Base-by-base conservation (phyloP, 352 stramenopile species). In the Phytophthora rubi region DNA sequence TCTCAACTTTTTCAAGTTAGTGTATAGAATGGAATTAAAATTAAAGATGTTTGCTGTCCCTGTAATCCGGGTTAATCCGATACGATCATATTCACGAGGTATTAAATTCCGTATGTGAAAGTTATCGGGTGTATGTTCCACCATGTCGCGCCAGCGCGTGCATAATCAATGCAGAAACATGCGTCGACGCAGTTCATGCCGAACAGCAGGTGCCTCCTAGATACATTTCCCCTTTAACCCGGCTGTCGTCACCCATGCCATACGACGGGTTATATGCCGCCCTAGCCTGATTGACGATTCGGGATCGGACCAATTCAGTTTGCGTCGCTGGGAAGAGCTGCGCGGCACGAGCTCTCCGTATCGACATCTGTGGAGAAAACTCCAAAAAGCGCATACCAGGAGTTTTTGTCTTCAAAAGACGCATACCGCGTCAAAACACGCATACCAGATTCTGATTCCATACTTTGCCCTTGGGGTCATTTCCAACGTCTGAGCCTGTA, bases 281-380 rank as follows among this genome's bases (percentile, higher is more conserved):
- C 4, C 10, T 5, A 3, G 5, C 12, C 12, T 35, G 30, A 61
- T 51, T 16, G 45, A 73, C 52, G 65, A 58, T 61, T 64, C 12
- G 54, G 33, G 55, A 60, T 63, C 59, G 59, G 45, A 69, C 53
- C 65, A 56, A 64, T 54, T 33, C 15, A 69, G 66, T 70, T 58
- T 65, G 53, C 26, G 23, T 13, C 39, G 39, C 39, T 47, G 44
- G 51, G 53, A 61, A 21, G 63, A 71, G 58, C 65, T 68, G 57
- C 21, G 26, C 61, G 18, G 61, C 52, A 49, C 57, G 5, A 51
- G 23, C 52, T 68, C 63, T 42, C 35, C 48, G 58, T 53, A 45
- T 59, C 55, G 32, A 52, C 28, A 51, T 45, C 35, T 58, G 32
- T 49, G 21, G n/a, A n/a, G n/a, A n/a, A n/a, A n/a, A n/a, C n/a